Evolutionary conservation across 139 green algal genomes (phyloP).

Genomic region (Ostreobium quekettii): DNA sequence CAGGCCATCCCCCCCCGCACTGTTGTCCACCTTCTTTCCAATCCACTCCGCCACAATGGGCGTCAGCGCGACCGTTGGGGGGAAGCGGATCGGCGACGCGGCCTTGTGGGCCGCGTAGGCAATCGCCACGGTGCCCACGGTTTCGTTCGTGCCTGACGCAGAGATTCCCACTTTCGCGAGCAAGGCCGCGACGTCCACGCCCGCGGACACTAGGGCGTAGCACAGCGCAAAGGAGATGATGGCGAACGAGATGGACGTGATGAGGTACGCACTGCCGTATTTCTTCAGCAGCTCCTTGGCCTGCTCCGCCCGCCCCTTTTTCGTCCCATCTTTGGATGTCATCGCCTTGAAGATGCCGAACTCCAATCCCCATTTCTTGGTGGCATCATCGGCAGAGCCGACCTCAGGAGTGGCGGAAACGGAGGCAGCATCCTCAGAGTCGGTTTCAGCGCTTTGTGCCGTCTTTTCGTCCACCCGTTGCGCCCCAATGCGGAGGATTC

Average conservation of each 20-base stretch:
- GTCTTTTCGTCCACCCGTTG: no score
- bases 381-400: slow-evolving; percentile 45
- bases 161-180: slow-evolving; percentile 72
- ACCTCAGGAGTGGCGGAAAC: no score
- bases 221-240: slow-evolving; percentile 86
- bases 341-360: slow-evolving; percentile 75
- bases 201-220: slow-evolving; percentile 77
- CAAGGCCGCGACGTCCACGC: slow-evolving; percentile 77
- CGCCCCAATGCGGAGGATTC: no score
- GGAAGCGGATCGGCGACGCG: slow-evolving; percentile 93
- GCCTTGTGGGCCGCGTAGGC: slow-evolving; percentile 99
- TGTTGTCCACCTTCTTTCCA: no score
- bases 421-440: no score
- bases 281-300: slow-evolving; percentile 85
- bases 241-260: slow-evolving; percentile 94
- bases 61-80: slow-evolving; percentile 95
- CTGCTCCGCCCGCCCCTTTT: slow-evolving; percentile 36
- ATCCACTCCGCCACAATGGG: slow-evolving; percentile 83
- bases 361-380: slow-evolving; percentile 86
- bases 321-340: slow-evolving; percentile 45
- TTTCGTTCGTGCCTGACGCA: slow-evolving; percentile 61
- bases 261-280: slow-evolving; percentile 92
- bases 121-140: slow-evolving; percentile 88
- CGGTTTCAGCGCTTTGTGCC: no score
- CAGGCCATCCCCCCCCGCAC: no score